phyloP scores from a whole-genome alignment of 352 stramenopile species.

The Globisporangium mamillatum region DNA sequence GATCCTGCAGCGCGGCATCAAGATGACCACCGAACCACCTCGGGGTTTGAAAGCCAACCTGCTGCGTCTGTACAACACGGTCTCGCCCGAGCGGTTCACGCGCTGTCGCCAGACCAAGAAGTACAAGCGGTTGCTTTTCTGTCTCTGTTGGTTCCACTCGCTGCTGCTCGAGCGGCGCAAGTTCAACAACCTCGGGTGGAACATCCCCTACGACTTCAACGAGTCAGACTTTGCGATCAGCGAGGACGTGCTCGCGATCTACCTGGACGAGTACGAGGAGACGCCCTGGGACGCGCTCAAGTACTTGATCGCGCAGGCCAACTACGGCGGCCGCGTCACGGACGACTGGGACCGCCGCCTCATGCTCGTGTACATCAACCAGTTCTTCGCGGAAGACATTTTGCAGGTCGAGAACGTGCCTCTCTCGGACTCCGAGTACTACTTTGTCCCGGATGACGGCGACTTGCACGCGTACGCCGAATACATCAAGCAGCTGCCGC shows the following conservation, averaged over 20 bases:
- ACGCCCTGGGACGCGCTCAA: conserved; percentile 93
- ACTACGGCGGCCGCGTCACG: conserved; percentile 95
- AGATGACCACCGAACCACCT: conserved; percentile 96
- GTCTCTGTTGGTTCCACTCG: conserved; percentile 95
- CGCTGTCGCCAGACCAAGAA: conserved; percentile 84
- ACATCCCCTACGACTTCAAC: conserved; percentile 98
- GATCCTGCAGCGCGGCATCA: conserved; percentile 93
- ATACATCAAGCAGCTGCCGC: conserved; percentile 89
- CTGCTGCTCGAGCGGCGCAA: conserved; percentile 94
- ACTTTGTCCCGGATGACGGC: conserved; percentile 92
- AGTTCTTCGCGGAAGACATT: conserved; percentile 93
- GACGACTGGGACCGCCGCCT: conserved; percentile 95
- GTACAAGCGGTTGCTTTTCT: conserved; percentile 93
- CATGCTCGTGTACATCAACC: conserved; percentile 95
- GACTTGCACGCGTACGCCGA: conserved; percentile 87
- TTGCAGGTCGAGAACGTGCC: conserved; percentile 81
- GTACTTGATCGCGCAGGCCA: conserved; percentile 95
- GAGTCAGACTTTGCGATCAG: conserved; percentile 96
- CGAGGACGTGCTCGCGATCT: conserved; percentile 94
- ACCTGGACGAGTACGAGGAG: conserved; percentile 91
- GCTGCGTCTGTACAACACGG: conserved; percentile 92
- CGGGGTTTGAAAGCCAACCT: conserved; percentile 92
- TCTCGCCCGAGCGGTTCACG: conserved; percentile 85
- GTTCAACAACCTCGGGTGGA: conserved; percentile 96
- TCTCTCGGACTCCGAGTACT: conserved; percentile 90